Percentiles rank a stretch among this genome's conserved stretches.
phyloP scores from a whole-genome alignment of 1,284 basidiomycete species.

The Pseudozyma hubeiensis region DNA sequence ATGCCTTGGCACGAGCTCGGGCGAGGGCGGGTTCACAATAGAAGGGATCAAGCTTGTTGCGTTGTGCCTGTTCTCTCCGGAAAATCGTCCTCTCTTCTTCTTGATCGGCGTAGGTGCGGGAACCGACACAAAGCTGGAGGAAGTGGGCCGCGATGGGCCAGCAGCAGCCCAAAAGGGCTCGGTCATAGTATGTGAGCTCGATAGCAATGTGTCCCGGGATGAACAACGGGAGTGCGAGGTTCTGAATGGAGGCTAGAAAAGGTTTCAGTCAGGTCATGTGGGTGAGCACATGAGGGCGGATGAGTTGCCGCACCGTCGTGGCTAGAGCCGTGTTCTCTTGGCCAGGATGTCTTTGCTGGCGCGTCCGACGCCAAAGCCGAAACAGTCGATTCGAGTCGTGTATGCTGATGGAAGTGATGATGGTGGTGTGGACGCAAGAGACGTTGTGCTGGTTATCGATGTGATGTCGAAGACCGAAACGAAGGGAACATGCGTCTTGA shows the following conservation, averaged over 20 bases:
- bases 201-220: neutral
- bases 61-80: conserved; percentile 10
- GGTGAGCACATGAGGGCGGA: too few relatives aligned
- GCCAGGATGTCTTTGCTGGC: too few relatives aligned
- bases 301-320: too few relatives aligned
- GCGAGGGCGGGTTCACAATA: conserved; percentile 41
- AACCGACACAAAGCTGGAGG: conserved; percentile 21
- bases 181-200: conserved; percentile 7
- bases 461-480: neutral
- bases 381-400: too few relatives aligned
- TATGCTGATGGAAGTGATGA: neutral
- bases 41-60: conserved; percentile 24
- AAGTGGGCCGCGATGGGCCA: conserved; percentile 30
- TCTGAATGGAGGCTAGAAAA: too few relatives aligned
- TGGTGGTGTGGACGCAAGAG: neutral
- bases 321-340: too few relatives aligned
- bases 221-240: neutral
- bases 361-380: too few relatives aligned
- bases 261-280: too few relatives aligned
- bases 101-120: conserved; percentile 14
- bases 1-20: conserved; percentile 36
- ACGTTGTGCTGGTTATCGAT: conserved; percentile 2
- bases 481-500: neutral
- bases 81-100: conserved; percentile 41
- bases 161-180: conserved; percentile 32